Evolutionary conservation across 23 red algal species (phyloP).

Genomic region (Chondrus crispus): DNA sequence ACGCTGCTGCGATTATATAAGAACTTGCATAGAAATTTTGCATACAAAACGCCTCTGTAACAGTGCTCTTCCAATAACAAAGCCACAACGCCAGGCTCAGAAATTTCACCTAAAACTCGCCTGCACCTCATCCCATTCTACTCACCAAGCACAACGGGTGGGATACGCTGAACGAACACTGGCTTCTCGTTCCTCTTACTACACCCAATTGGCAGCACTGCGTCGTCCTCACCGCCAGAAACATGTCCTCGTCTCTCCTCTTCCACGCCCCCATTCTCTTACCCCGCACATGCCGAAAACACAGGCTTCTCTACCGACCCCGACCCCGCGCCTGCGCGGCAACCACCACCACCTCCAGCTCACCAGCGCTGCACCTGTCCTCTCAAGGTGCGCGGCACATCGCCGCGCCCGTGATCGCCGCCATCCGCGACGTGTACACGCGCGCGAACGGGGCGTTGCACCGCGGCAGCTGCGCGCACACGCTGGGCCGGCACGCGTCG

Average conservation of each 20-base stretch:
- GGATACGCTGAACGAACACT: too few species aligned
- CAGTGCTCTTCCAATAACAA: too few species aligned
- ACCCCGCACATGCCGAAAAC: background rate
- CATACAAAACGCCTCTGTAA: too few species aligned
- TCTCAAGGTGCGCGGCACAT: background rate
- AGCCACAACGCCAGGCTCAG: too few species aligned
- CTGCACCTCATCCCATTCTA: too few species aligned
- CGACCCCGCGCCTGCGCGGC: background rate
- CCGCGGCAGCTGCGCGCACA: constrained; percentile 32
- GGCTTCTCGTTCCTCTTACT: too few species aligned
- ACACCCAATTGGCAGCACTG: too few species aligned
- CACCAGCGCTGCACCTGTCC: background rate
- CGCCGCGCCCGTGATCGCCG: background rate
- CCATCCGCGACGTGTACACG: constrained; percentile 25
- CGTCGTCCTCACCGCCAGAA: too few species aligned
- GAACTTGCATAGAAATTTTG: too few species aligned
- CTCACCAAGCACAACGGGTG: too few species aligned
- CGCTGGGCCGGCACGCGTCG: constrained; percentile 34
- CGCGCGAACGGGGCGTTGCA: background rate
- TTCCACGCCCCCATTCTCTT: background rate
- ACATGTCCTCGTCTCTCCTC: background rate
- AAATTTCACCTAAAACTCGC: too few species aligned
- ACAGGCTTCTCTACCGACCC: background rate
- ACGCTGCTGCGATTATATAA: too few species aligned
- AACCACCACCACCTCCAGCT: background rate